Conservation (phyloP, 176 grass and related monocot genomes). For the Metroxylon sagu region DNA sequence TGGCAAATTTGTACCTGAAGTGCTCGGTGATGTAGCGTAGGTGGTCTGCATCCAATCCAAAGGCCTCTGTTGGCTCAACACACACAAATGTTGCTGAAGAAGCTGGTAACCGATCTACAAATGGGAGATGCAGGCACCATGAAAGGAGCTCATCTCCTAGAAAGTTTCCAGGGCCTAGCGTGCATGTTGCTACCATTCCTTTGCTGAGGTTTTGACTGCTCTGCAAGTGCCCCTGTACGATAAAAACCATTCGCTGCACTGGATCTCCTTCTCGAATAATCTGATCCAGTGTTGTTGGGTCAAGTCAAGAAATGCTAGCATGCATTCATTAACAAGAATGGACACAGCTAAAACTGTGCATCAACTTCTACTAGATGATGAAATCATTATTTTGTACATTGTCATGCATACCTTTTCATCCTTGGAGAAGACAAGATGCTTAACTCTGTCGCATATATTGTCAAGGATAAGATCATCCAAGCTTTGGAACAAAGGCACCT, state of each 20-base stretch:
- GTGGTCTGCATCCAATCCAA: conserved; percentile 59
- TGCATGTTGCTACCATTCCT: conserved; percentile 68
- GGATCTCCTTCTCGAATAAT: conserved; percentile 92
- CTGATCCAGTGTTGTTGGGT: neutral
- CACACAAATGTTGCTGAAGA: conserved; percentile 87
- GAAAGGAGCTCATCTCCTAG: conserved; percentile 96
- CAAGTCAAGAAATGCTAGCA: too few relatives aligned
- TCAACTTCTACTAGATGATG: too few relatives aligned
- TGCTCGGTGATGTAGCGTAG: conserved; percentile 95
- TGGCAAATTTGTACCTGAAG: conserved; percentile 94
- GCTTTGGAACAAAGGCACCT: conserved; percentile 89
- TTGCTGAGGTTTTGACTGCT: conserved; percentile 76
- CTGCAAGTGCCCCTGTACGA: conserved; percentile 57
- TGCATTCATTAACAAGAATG: too few relatives aligned
- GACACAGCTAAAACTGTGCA: too few relatives aligned
- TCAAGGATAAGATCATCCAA: conserved; percentile 94
- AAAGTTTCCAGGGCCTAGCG: conserved; percentile 60
- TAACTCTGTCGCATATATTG: conserved; percentile 81
- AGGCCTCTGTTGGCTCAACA: conserved; percentile 64
- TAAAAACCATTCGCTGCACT: conserved; percentile 90
- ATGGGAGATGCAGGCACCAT: conserved; percentile 76
- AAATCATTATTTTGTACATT: too few relatives aligned
- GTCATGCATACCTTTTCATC: conserved; percentile 55
- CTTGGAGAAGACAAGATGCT: conserved; percentile 73
- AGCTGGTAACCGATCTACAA: conserved; percentile 54